Base-by-base conservation (phyloP, 169 alveolate species). In the Blepharisma undulans region DNA sequence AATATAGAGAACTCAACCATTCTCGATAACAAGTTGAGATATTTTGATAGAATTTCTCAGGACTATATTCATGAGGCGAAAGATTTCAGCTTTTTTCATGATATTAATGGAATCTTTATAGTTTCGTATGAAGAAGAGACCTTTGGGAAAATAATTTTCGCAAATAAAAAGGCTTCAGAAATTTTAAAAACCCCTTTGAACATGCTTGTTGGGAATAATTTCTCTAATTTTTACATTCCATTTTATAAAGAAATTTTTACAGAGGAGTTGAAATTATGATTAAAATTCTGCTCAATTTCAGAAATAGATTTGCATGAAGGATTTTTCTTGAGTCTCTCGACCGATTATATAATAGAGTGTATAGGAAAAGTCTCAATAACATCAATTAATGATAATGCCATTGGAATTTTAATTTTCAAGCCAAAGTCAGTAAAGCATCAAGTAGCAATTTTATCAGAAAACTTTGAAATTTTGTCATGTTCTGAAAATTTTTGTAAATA, bases 61-160 rank as follows among this genome's bases (percentile, higher is more conserved):
- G 18, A n/a, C 60, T 48, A 12, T 3, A 48, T 18, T 25, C 21
- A 32, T 1, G 60, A 21, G 1, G 1, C 29, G 18, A 78, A 78
- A 27, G 86, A 32, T 32, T 78, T 78, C 61, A 78, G 34, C 34
- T 78, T 25, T 78, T 78, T 78, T 78, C 66, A 78, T 78, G 86
- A 78, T 25, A 32, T 25, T 21, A 78, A 78, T 78, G 86, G 86
- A 25, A 10, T 78, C 1, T 14, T 78, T 21, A 12, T 78, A 32
- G 60, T 22, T 5, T 78, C 86, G 21, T 59, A 21, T 29, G 86
- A 78, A 78, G 18, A 25, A 4, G 71, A 78, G 10, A 29, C 2
- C 12, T 27, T 78, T 29, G 86, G 86, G 8, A 78, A 27, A 10
- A 32, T 78, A 10, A 21, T 78, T 29, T 78, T 27, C 30, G 86